Base-by-base conservation (phyloP, 441 rosid species). In the Gossypium laxum region DNA sequence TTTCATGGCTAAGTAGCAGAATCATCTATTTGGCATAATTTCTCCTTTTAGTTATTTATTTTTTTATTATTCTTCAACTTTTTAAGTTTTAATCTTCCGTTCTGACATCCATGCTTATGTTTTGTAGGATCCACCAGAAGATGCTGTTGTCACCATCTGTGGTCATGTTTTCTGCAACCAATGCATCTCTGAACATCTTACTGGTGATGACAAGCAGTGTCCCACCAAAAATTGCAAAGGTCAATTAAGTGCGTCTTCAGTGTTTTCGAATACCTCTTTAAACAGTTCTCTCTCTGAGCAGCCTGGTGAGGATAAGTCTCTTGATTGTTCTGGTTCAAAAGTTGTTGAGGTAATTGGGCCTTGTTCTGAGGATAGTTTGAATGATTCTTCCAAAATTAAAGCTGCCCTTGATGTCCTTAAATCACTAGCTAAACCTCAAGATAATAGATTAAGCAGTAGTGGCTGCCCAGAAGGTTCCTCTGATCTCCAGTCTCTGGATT, bases 101-200 rank as follows among this genome's bases (percentile, higher is more conserved):
- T 12, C 58, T 70, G 66, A 75, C n/a, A 19, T 12, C 59, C 2
- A 5, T 71, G 72, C 56, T 71, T 61, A 28, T 71, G 28, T 8
- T 71, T 73, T 71, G 45, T 76, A 92, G 98, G 98, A 90, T 82
- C 83, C 98, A 32, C 98, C 98, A 24, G 98, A 92, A 81, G 98
- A 89, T 82, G 96, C 96, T 73, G 92, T 89, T 75, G 91, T 88
- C 74, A 80, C 95, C 11, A 74, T 76, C 51, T 90, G 96, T 74
- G 86, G 92, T 70, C 96, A 92, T 82, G 92, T 92, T 72, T 92
- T 90, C 83, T 92, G 98, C 83, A 90, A 84, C 65, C 95, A 90
- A 56, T 92, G 98, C 83, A 83, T 90, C 66, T 83, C 78, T 58
- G 95, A 89, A 70, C 89, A 77, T 82, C 87, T 89, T 51, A 82